Percentiles rank a stretch among this genome's conserved stretches.
phyloP scores from a whole-genome alignment of 768 basidiomycete genomes.

The Megacollybia marginata region DNA sequence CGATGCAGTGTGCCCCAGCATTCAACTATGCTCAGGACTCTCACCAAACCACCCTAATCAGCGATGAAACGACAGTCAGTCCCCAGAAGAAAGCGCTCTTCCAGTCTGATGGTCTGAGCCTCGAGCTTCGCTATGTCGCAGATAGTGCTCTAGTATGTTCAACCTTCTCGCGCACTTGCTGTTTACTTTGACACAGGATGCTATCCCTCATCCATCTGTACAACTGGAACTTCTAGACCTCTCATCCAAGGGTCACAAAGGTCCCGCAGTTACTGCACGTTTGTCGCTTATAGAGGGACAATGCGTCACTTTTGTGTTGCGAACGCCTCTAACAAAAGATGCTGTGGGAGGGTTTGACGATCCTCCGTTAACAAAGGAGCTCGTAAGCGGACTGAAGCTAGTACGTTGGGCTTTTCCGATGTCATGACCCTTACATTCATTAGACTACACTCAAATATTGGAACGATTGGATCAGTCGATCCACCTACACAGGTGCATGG shows the following conservation, averaged over 20 bases:
- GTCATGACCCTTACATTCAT: not conserved
- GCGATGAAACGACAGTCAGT: slow-evolving; percentile 25
- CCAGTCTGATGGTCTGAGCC: slow-evolving; percentile 42
- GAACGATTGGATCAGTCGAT: slow-evolving; percentile 84
- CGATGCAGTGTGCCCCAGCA: slow-evolving; percentile 89
- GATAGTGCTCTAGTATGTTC: not conserved
- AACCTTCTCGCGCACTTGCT: not conserved
- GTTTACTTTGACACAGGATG: slow-evolving; percentile 22
- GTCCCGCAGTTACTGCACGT: slow-evolving; percentile 50
- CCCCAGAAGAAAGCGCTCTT: slow-evolving; percentile 56
- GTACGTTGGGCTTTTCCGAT: not conserved
- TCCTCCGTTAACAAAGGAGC: slow-evolving; percentile 59
- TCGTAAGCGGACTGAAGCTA: not conserved
- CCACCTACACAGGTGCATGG: slow-evolving; percentile 91
- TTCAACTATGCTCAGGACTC: slow-evolving; percentile 87
- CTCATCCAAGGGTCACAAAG: slow-evolving; percentile 66
- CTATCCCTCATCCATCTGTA: slow-evolving; percentile 44
- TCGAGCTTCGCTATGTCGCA: slow-evolving; percentile 72
- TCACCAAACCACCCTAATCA: slow-evolving; percentile 57
- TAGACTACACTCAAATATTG: slow-evolving; percentile 75
- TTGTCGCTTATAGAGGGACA: slow-evolving; percentile 78
- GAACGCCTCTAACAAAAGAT: slow-evolving; percentile 45
- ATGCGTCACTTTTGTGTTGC: slow-evolving; percentile 79
- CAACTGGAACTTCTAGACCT: slow-evolving; percentile 57
- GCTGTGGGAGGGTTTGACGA: slow-evolving; percentile 37